Conservation (phyloP, 495 filamentous ascomycete species). For the Aspergillus sparsus region DNA sequence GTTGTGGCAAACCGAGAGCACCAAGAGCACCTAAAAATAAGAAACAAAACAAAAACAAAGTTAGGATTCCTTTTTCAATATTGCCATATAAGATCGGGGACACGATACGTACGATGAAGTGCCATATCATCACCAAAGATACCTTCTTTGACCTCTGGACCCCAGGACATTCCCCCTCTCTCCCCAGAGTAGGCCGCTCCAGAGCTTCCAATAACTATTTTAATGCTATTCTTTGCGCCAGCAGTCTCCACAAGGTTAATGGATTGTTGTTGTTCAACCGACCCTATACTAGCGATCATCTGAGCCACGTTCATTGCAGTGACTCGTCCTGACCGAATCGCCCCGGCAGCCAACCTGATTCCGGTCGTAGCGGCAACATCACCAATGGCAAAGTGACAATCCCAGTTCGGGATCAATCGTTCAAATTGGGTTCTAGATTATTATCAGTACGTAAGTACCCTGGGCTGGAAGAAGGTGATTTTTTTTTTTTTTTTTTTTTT, state of each 20-base stretch:
- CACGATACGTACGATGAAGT: constrained; percentile 7
- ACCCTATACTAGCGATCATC: neutral
- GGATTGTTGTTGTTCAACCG: neutral
- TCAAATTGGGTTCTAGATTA: constrained; percentile 36
- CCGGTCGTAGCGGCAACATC: constrained; percentile 15
- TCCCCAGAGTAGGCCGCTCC: constrained; percentile 3
- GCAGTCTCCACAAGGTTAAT: too few species aligned
- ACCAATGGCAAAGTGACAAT: constrained; percentile 51
- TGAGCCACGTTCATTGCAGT: constrained; percentile 6
- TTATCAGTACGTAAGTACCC: too few species aligned
- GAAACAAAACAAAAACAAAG: too few species aligned
- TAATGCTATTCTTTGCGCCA: neutral
- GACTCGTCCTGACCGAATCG: constrained; percentile 5
- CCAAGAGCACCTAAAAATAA: too few species aligned
- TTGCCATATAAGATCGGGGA: too few species aligned
- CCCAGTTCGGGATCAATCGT: constrained; percentile 38
- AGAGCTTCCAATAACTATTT: constrained; percentile 4
- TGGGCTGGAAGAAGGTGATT: too few species aligned
- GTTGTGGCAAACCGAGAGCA: too few species aligned
- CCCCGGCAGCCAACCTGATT: constrained; percentile 5
- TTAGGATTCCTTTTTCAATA: too few species aligned
- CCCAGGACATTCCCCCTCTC: constrained; percentile 6
- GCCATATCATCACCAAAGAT: constrained; percentile 15
- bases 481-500: too few species aligned
- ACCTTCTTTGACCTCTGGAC: constrained; percentile 8